Evolutionary conservation across 108 stramenopile species (phyloP).

Genomic region (Cyclotella choctawhatcheeana): DNA sequence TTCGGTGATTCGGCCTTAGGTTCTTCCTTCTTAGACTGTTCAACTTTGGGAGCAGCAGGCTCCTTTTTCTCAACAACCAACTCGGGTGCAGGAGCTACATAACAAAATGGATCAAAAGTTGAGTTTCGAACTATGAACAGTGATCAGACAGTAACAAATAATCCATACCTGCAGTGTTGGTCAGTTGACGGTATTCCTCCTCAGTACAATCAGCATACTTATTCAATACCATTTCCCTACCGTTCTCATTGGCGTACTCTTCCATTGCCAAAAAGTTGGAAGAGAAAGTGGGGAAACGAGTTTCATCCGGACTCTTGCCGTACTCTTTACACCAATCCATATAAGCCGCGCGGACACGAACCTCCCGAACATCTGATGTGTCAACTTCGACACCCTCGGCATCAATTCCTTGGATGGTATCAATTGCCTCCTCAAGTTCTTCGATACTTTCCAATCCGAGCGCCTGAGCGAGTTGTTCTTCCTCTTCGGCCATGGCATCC

Average conservation of each 20-base stretch:
- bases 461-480: conserved; percentile 75
- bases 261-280: conserved; percentile 88
- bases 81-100: conserved; percentile 43
- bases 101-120: too few relatives aligned
- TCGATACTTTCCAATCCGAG: conserved; percentile 82
- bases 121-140: too few relatives aligned
- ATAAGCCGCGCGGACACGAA: conserved; percentile 82
- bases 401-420: conserved; percentile 78
- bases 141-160: too few relatives aligned
- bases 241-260: conserved; percentile 76
- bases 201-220: conserved; percentile 72
- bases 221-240: conserved; percentile 71
- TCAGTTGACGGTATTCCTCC: conserved; percentile 60
- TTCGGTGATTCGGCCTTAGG: conserved; percentile 19
- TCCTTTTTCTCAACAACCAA: conserved; percentile 31
- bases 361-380: conserved; percentile 80
- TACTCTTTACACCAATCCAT: conserved; percentile 88
- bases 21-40: conserved; percentile 39
- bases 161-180: conserved; percentile 36
- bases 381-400: conserved; percentile 70
- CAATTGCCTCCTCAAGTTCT: conserved; percentile 80
- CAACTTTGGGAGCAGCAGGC: conserved; percentile 3
- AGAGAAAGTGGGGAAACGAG: conserved; percentile 74
- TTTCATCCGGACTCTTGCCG: conserved; percentile 70
- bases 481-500: conserved; percentile 83